Conservation (phyloP, 2,329 filamentous ascomycete genomes). For the Paracorniculantispora psalliotae region DNA sequence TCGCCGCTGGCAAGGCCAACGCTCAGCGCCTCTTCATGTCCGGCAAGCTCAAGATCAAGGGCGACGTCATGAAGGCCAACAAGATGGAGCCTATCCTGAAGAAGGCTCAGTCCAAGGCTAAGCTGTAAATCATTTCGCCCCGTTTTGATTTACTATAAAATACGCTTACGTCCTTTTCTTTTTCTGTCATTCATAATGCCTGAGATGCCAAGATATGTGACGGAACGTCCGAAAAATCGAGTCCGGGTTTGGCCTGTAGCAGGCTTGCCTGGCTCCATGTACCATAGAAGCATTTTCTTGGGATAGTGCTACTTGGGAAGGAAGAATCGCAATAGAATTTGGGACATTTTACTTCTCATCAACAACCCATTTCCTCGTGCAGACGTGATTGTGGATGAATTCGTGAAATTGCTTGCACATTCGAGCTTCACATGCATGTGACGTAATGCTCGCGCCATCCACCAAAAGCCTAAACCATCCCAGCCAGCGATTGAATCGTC, state of each 20-base stretch:
- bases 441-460: neutral
- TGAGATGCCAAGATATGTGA: slow-evolving; percentile 4
- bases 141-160: no score
- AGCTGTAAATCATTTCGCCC: slow-evolving; percentile 57
- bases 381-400: neutral
- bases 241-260: neutral
- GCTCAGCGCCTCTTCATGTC: slow-evolving; percentile 95
- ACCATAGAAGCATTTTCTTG: slow-evolving; percentile 10
- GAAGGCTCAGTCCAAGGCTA: slow-evolving; percentile 79
- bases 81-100: slow-evolving; percentile 91
- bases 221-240: neutral
- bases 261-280: neutral
- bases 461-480: neutral
- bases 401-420: no score
- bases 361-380: neutral
- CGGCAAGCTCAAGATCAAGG: slow-evolving; percentile 98
- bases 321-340: neutral
- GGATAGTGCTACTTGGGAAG: neutral
- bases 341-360: neutral
- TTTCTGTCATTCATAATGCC: slow-evolving; percentile 1
- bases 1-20: slow-evolving; percentile 84
- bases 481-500: slow-evolving; percentile 27
- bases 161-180: neutral
- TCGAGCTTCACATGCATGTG: no score
- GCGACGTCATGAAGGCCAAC: slow-evolving; percentile 97